Conservation (phyloP, 352 stramenopile species). For the Globisporangium heterothallicum region DNA sequence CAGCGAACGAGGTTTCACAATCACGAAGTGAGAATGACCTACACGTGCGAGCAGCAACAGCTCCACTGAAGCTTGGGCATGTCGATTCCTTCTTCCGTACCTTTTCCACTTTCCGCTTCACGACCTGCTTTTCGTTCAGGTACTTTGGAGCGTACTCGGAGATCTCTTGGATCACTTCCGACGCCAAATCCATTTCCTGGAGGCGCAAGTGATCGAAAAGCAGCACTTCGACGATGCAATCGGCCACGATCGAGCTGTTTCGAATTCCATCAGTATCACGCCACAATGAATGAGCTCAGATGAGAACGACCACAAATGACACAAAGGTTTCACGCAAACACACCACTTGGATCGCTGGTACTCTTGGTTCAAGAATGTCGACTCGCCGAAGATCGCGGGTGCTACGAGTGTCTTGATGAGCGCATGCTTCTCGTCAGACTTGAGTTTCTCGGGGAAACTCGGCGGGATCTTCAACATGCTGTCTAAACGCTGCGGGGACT, state of each 20-base stretch:
- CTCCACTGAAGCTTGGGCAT: too few relatives aligned
- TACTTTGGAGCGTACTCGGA: slow-evolving; percentile 48
- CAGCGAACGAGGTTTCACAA: background rate
- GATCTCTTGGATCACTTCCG: slow-evolving; percentile 55
- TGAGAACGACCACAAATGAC: too few relatives aligned
- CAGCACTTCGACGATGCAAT: slow-evolving; percentile 68
- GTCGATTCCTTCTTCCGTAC: too few relatives aligned
- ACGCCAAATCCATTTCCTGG: slow-evolving; percentile 67
- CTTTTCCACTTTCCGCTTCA: slow-evolving; percentile 35
- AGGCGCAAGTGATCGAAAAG: slow-evolving; percentile 65
- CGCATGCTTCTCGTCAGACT: slow-evolving; percentile 30
- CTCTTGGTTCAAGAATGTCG: slow-evolving; percentile 44
- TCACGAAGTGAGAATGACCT: background rate
- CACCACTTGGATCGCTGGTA: slow-evolving; percentile 51
- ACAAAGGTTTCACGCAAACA: too few relatives aligned
- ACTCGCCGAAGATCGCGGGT: slow-evolving; percentile 63
- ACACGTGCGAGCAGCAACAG: too few relatives aligned
- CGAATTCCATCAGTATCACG: background rate
- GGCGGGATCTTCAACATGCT: slow-evolving; percentile 8
- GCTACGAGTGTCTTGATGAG: slow-evolving; percentile 39
- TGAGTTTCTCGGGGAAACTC: slow-evolving; percentile 21
- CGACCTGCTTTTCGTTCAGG: slow-evolving; percentile 46
- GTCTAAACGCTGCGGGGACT: background rate
- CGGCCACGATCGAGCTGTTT: slow-evolving; percentile 41
- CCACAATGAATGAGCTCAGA: background rate